These are phyloP conservation scores for Drechslerella dactyloides DNA, from an alignment of 2,329 filamentous ascomycete species.

Conservation along the genomic window DNA sequence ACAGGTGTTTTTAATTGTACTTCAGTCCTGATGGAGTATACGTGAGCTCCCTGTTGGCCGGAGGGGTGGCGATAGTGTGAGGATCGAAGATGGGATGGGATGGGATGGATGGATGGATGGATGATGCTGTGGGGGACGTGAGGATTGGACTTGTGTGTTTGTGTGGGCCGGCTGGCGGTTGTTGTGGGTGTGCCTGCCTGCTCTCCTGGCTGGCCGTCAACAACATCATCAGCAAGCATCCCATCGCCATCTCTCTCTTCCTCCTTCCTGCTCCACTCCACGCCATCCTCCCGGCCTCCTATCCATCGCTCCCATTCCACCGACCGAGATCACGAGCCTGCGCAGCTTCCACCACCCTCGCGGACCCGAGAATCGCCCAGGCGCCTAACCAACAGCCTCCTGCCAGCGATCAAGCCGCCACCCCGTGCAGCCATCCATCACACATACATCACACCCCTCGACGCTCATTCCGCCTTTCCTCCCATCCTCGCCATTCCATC, in stretches of 20 bases:
- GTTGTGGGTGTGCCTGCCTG: conserved; percentile 1
- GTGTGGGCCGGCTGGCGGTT: background rate
- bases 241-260: background rate
- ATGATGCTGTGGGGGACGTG: no score
- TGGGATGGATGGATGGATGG: no score
- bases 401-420: background rate
- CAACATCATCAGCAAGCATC: conserved; percentile 8
- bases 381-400: background rate
- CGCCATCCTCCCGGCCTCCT: background rate
- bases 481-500: conserved; percentile 2
- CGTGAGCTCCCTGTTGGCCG: no score
- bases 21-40: no score
- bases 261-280: background rate
- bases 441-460: conserved; percentile 1
- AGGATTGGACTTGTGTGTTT: background rate
- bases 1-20: no score
- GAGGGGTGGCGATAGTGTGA: no score
- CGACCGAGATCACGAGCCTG: background rate
- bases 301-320: background rate
- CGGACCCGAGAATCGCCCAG: background rate
- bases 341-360: background rate
- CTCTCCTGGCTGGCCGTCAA: background rate
- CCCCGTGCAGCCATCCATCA: no score
- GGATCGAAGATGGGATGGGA: no score
- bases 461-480: background rate